phyloP scores from a whole-genome alignment of 805 yeast genomes.

The Torulaspora gathmanii region DNA sequence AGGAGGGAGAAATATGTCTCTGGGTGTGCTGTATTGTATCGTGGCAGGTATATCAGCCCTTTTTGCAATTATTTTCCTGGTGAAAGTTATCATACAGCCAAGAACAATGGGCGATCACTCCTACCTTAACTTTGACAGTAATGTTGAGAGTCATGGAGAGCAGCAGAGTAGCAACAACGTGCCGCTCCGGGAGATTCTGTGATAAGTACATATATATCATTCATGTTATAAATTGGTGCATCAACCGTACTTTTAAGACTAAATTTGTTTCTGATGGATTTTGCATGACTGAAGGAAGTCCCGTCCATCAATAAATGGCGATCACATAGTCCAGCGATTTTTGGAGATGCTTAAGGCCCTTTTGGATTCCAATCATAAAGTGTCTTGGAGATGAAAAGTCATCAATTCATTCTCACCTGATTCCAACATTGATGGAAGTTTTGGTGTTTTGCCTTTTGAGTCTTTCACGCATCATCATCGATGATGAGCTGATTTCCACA shows the following conservation, averaged over 20 bases:
- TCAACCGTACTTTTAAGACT: neutral
- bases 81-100: constrained; percentile 82
- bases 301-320: neutral
- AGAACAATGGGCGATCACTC: constrained; percentile 79
- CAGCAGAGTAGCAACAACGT: constrained; percentile 6
- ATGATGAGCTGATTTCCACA: constrained; percentile 13
- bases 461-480: constrained; percentile 31
- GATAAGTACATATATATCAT: constrained; percentile 1
- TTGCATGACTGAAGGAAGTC: neutral
- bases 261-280: neutral
- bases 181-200: constrained; percentile 24
- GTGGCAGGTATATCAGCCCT: constrained; percentile 74
- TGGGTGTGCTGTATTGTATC: constrained; percentile 80
- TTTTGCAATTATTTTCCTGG: constrained; percentile 68
- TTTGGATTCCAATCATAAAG: too few relatives aligned
- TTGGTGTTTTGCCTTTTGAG: constrained; percentile 24
- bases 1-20: constrained; percentile 81
- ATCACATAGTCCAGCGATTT: neutral
- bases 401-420: neutral
- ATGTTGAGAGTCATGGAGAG: constrained; percentile 3
- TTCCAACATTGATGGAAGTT: constrained; percentile 6
- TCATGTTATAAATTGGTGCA: neutral
- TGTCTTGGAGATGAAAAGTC: too few relatives aligned
- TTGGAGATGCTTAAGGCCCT: neutral
- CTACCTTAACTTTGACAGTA: constrained; percentile 44